Base-by-base conservation (phyloP, 164 flowering plant genomes). In the Umbellularia californica region DNA sequence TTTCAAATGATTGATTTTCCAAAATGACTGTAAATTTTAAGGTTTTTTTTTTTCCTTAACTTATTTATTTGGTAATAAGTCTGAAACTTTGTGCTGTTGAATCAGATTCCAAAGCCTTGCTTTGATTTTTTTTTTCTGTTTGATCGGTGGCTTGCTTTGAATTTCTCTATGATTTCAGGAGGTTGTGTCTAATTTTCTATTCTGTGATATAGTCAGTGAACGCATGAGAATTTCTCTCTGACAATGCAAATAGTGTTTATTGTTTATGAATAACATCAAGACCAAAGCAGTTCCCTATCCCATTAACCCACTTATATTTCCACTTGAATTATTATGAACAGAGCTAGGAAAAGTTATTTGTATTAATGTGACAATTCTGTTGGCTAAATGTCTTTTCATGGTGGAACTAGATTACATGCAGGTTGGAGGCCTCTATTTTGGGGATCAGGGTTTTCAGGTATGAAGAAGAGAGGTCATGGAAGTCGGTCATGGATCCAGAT, bases 401-500 rank as follows among this genome's bases (percentile, higher is more conserved):
- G 58, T 47, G 75, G 30, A 12, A 51, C 74, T 41, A 47, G 47
- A 72, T 50, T 62, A 35, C 68, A 63, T 22, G 51, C 66, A 28
- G 22, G 50, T 55, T 79, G 75, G 24, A 85, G 62, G 70, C 71
- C 79, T 67, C 74, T 63, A 13, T 50, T 63, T 71, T 86, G 67
- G 72, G 87, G 84, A n/a, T 66, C 76, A 74, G 80, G 80, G 60
- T 70, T 84, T 52, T 75, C 80, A 17, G 85, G 83, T 66, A 50
- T 83, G 30, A 95, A 95, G 83, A 95, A 92, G 83, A 87, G 98
- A 85, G 89, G 96, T 25, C 97, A 87, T 74, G 95, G 88, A 63
- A 88, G 80, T 78, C 96, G 97, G 25, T 95, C 99, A 58, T 95
- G 99, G 98, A 91, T 92, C 84, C 84, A 81, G 77, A 92, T 95